phyloP scores from a whole-genome alignment of 441 rosid genomes.

The Euphorbia celastroides region DNA sequence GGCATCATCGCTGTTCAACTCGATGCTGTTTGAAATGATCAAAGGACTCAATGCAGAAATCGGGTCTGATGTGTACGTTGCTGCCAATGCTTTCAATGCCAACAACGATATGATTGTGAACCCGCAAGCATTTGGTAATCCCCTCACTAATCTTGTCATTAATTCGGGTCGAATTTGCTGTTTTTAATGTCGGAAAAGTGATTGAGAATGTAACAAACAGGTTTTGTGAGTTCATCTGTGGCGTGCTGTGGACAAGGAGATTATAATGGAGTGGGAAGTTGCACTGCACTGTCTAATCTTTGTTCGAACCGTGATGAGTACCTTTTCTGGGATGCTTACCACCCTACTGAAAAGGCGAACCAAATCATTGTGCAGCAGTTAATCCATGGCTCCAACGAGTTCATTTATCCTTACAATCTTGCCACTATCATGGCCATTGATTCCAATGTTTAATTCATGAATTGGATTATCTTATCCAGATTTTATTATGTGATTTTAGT shows the following conservation, averaged over 20 bases:
- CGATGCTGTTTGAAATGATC: conserved; percentile 46
- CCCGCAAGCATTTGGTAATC: conserved; percentile 52
- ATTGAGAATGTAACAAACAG: neutral
- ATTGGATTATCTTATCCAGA: neutral
- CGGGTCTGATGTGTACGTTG: conserved; percentile 44
- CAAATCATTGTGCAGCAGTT: neutral
- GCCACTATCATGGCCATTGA: conserved; percentile 1
- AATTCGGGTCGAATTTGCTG: too few species aligned
- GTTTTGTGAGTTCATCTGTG: neutral
- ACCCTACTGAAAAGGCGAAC: conserved; percentile 2
- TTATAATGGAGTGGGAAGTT: neutral
- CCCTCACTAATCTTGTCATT: neutral
- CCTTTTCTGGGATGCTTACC: conserved; percentile 5
- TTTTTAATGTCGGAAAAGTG: too few species aligned
- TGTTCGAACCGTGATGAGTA: conserved; percentile 8
- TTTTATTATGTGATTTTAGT: neutral
- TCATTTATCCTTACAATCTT: neutral
- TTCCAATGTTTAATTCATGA: neutral
- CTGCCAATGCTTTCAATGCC: conserved; percentile 44
- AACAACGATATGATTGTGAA: conserved; percentile 39
- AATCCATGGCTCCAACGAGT: neutral
- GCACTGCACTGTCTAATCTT: neutral
- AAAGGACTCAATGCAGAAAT: conserved; percentile 38
- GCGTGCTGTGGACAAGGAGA: neutral
- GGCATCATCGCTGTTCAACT: conserved; percentile 64